phyloP scores from a whole-genome alignment of 176 grass and related monocot species.

The Elymus sibiricus region DNA sequence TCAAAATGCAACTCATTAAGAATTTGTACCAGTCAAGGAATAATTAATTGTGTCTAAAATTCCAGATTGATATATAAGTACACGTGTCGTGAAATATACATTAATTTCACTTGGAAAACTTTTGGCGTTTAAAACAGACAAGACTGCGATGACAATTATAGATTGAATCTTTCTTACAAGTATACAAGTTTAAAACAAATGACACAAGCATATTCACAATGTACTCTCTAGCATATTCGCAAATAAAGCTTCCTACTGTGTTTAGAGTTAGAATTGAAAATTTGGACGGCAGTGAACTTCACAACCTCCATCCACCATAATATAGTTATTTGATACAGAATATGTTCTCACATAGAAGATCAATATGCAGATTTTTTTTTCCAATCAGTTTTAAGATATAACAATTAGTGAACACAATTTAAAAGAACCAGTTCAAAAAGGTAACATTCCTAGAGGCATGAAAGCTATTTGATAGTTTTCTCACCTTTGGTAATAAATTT shows the following conservation, averaged over 20 bases:
- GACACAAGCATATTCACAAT: not conserved
- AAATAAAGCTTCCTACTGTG: not conserved
- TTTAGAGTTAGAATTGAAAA: not conserved
- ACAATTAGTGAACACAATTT: not conserved
- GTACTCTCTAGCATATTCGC: not conserved
- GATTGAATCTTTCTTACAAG: not conserved
- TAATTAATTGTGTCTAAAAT: not conserved
- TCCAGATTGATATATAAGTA: not conserved
- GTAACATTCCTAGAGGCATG: not conserved
- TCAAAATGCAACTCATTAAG: not conserved
- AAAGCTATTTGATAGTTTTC: not conserved
- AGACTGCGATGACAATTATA: not conserved
- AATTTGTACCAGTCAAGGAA: not conserved
- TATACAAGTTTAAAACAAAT: too few species aligned
- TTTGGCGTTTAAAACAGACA: not conserved
- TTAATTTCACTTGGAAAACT: not conserved
- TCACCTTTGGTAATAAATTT: slow-evolving; percentile 69
- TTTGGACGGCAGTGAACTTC: not conserved
- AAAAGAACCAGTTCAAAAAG: not conserved
- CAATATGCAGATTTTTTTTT: not conserved
- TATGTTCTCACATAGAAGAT: not conserved
- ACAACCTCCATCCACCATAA: not conserved
- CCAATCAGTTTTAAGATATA: not conserved
- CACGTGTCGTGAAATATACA: not conserved
- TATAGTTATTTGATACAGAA: not conserved